Conservation (phyloP, 1,284 basidiomycete genomes). For the Heterobasidion irregulare region DNA sequence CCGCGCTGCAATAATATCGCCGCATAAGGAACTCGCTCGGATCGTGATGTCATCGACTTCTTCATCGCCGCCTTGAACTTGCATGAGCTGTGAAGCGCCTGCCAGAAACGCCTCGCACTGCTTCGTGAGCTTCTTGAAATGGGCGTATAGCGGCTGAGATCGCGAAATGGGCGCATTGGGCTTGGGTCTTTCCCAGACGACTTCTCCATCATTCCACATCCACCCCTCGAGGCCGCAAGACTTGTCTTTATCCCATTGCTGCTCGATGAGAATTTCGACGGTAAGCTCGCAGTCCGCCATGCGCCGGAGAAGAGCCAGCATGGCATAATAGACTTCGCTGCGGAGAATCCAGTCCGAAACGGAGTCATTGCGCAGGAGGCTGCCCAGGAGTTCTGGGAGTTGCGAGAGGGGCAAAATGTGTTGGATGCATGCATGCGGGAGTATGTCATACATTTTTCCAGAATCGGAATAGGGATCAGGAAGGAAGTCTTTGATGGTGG, state of each 20-base stretch:
- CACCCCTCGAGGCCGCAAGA: slow-evolving; percentile 36
- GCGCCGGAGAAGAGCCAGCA: slow-evolving; percentile 36
- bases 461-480: slow-evolving; percentile 36
- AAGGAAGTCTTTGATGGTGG: slow-evolving; percentile 30
- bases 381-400: slow-evolving; percentile 35
- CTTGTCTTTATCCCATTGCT: slow-evolving; percentile 28
- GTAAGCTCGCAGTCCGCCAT: slow-evolving; percentile 45
- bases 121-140: slow-evolving; percentile 43
- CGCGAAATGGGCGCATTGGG: slow-evolving; percentile 12
- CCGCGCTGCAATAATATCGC: slow-evolving; percentile 40
- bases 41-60: slow-evolving; percentile 35
- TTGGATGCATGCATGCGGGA: slow-evolving; percentile 37
- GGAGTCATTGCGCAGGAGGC: slow-evolving; percentile 44
- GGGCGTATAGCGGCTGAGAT: slow-evolving; percentile 32
- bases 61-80: slow-evolving; percentile 10
- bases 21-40: slow-evolving; percentile 38
- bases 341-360: slow-evolving; percentile 44
- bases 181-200: slow-evolving; percentile 27
- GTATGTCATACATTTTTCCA: slow-evolving; percentile 35
- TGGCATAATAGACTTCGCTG: slow-evolving; percentile 36
- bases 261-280: slow-evolving; percentile 32
- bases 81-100: slow-evolving; percentile 32
- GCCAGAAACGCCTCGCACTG: slow-evolving; percentile 43
- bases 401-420: slow-evolving; percentile 34
- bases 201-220: slow-evolving; percentile 37